A percentile compares a stretch with the other conserved stretches of the same genome.
Conservation (phyloP, 2,329 filamentous ascomycete species). For the Aspergillus hiratsukae region DNA sequence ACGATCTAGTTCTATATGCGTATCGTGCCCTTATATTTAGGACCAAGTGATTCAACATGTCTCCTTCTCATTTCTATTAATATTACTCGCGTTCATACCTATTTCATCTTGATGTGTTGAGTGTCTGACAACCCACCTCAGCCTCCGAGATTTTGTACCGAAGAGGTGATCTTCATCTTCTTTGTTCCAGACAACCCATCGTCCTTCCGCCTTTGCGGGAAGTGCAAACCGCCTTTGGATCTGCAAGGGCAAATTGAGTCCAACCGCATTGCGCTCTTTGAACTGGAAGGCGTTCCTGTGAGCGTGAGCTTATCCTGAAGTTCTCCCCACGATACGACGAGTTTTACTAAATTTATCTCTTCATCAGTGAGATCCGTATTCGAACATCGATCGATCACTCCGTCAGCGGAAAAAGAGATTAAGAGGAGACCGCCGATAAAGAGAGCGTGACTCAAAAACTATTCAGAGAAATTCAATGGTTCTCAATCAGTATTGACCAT, state of each 20-base stretch:
- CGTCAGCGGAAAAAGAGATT: not conserved
- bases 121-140: not conserved
- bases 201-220: slow-evolving; percentile 3
- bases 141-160: not conserved
- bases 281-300: not conserved
- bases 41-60: not conserved
- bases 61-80: not conserved
- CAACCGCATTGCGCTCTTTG: not conserved
- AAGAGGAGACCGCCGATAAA: not conserved
- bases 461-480: slow-evolving; percentile 1
- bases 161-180: not conserved
- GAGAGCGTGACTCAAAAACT: not conserved
- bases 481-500: slow-evolving; percentile 1
- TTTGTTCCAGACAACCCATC: not conserved
- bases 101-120: not conserved
- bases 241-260: not conserved
- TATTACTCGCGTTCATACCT: not conserved
- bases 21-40: not conserved
- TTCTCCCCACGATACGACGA: not conserved
- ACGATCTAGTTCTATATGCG: not conserved
- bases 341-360: not conserved
- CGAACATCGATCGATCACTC: not conserved
- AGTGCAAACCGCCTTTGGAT: not conserved
- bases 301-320: not conserved
- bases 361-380: not conserved